Base-by-base conservation (phyloP, 805 yeast species). In the Limtongozyma cylindracea region DNA sequence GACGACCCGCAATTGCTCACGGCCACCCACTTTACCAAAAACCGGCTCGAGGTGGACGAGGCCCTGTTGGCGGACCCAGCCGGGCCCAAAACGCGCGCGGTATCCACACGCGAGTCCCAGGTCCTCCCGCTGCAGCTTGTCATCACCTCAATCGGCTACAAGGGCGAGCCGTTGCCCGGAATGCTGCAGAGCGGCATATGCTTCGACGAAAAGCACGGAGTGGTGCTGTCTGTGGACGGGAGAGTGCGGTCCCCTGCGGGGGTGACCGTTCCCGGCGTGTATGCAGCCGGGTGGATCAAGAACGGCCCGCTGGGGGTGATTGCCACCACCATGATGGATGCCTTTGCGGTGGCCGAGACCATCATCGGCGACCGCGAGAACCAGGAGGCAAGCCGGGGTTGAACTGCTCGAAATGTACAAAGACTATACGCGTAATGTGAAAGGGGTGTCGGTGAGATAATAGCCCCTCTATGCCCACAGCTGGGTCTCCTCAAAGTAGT, bases 271-370 rank as follows among this genome's bases (percentile, higher is more conserved):
- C 36, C 35, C 2, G 71, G 77, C 1, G 45, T 77, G 26, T 84
- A 80, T 33, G 67, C 74, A 3, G 51, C 80, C 6, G 98, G 98
- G 0, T 88, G 98, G 98, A 68, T 80, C 21, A 64, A 72, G 25
- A 66, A 61, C 23, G 91, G 92, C 1, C 73, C 92, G 6, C 58
- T 59, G 14, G 98, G 98, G 2, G 91, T 78, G 3, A 88, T 88
- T 30, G 91, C 91, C 10, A 57, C 76, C 9, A 78, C 96, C 1
- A 74, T 84, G 71, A 59, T 70, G 56, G 80, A 73, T 27, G 63
- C 94, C 1, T 69, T 69, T 29, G 58, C 63, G 6, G 68, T 84
- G 0, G 84, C 78, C 0, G 76, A 65, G 13, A 45, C 53, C 8
- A 51, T 88, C 0, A 34, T 65, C 10, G 47, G 54, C 17, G 92